These are phyloP conservation scores for Digitaria exilis DNA, from an alignment of 202 grass and related monocot species.

Conservation along the genomic window DNA sequence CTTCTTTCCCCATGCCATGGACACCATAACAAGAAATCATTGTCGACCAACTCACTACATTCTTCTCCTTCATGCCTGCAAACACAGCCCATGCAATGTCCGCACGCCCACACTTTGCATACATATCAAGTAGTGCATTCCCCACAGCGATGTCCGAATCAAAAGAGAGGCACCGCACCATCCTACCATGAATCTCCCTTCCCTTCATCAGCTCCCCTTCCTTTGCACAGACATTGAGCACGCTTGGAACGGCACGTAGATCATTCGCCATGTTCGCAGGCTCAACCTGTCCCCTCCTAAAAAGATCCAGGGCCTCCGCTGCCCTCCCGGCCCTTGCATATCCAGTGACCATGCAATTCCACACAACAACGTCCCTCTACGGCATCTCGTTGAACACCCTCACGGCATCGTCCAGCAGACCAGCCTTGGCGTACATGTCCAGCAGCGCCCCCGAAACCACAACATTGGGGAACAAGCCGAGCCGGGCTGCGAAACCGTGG, in stretches of 20 bases:
- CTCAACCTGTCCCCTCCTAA: slow-evolving; percentile 25
- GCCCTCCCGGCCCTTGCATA: slow-evolving; percentile 49
- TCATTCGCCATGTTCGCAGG: slow-evolving; percentile 3
- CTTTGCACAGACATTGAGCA: slow-evolving; percentile 52
- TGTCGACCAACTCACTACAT: slow-evolving; percentile 63
- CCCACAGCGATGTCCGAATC: slow-evolving; percentile 41
- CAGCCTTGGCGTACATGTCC: slow-evolving; percentile 54
- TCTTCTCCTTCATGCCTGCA: slow-evolving; percentile 46
- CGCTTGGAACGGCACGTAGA: slow-evolving; percentile 38
- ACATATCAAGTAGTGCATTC: slow-evolving; percentile 61
- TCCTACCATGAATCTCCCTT: slow-evolving; percentile 59
- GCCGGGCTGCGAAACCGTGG: slow-evolving; percentile 32
- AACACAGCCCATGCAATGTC: slow-evolving; percentile 5
- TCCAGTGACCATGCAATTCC: slow-evolving; percentile 47
- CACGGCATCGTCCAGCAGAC: slow-evolving; percentile 32
- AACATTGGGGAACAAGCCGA: slow-evolving; percentile 39
- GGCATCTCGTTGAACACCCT: slow-evolving; percentile 49
- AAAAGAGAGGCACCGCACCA: slow-evolving; percentile 44
- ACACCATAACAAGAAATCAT: slow-evolving; percentile 61
- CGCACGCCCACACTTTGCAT: slow-evolving; percentile 51
- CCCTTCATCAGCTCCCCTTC: slow-evolving; percentile 59
- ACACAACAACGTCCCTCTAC: slow-evolving; percentile 17
- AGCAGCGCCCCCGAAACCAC: slow-evolving; percentile 39
- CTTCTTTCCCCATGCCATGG: slow-evolving; percentile 56
- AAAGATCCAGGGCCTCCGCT: neutral